phyloP scores from a whole-genome alignment of 495 filamentous ascomycete genomes.

The Immersiella caudata region DNA sequence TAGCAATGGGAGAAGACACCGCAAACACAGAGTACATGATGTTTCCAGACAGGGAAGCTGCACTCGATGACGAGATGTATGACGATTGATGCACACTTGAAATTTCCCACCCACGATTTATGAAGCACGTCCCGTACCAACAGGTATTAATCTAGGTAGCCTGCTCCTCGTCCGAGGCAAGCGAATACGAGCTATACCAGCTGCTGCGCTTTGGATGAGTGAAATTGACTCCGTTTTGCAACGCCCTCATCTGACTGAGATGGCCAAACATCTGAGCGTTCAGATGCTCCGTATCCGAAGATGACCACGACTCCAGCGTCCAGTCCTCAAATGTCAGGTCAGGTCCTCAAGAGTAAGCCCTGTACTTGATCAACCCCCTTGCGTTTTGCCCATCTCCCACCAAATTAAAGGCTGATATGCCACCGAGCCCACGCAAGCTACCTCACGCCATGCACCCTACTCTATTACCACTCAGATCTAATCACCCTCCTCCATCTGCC shows the following conservation, averaged over 20 bases:
- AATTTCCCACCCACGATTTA: slow-evolving; percentile 12
- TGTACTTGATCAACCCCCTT: neutral
- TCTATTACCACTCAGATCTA: neutral
- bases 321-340: neutral
- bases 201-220: neutral
- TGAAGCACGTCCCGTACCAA: slow-evolving; percentile 21
- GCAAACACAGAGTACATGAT: slow-evolving; percentile 63
- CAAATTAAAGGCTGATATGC: neutral
- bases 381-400: neutral
- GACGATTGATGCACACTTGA: slow-evolving; percentile 30
- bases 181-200: neutral
- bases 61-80: slow-evolving; percentile 50
- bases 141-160: neutral
- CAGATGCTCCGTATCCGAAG: neutral
- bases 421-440: neutral
- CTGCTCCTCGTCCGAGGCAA: neutral
- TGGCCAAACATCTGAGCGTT: neutral
- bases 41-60: slow-evolving; percentile 58
- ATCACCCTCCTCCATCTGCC: neutral
- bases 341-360: neutral
- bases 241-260: neutral
- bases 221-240: neutral
- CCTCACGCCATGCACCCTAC: neutral
- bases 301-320: neutral
- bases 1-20: slow-evolving; percentile 57